phyloP scores from a whole-genome alignment of 441 rosid species.

The Populus hybrid region DNA sequence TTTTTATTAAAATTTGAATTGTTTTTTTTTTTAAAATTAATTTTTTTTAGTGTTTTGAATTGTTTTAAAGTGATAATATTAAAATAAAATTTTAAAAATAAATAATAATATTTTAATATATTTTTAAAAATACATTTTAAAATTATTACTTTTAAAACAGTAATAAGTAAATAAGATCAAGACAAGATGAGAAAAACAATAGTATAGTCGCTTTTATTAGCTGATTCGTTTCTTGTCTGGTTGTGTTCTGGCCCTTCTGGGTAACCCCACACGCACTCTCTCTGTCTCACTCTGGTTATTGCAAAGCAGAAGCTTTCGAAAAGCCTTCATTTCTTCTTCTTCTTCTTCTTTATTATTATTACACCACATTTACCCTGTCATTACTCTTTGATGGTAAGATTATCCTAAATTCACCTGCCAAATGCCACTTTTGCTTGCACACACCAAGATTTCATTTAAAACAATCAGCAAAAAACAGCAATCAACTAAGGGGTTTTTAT shows the following conservation, averaged over 20 bases:
- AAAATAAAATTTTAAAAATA: background rate
- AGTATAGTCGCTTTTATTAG: background rate
- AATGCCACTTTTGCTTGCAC: background rate
- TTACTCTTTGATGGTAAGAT: background rate
- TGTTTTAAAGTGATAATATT: too few species aligned
- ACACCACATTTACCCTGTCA: background rate
- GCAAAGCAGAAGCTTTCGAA: constrained; percentile 2
- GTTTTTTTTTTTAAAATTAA: too few species aligned
- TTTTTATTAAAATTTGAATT: too few species aligned
- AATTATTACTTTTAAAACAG: too few species aligned
- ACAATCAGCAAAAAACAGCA: background rate
- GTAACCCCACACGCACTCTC: background rate
- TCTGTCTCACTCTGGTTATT: background rate
- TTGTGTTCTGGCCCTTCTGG: constrained; percentile 11
- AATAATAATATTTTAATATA: too few species aligned
- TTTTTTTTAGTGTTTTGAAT: too few species aligned
- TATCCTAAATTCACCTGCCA: background rate
- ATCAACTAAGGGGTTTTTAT: constrained; percentile 6
- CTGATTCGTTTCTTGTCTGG: constrained; percentile 24
- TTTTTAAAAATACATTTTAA: background rate
- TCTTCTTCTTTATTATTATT: background rate
- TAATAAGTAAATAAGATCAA: background rate
- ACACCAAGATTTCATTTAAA: background rate
- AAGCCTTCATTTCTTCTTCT: background rate
- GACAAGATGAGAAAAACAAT: too few species aligned